phyloP scores from a whole-genome alignment of 2,329 filamentous ascomycete species.

The Lachnellula occidentalis region DNA sequence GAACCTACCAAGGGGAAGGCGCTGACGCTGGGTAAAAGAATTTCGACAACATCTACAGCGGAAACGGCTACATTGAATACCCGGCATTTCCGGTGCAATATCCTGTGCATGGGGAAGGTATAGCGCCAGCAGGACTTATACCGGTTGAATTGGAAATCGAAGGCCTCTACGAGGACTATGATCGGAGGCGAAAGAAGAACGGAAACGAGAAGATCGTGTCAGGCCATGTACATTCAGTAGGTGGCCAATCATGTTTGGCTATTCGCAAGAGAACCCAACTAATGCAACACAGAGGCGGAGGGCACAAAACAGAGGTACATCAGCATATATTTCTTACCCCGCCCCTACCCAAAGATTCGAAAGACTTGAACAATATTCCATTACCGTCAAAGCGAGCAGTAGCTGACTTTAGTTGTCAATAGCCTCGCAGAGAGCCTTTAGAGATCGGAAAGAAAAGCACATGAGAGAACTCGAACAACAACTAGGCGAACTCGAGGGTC shows the following conservation, averaged over 20 bases:
- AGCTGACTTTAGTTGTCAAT: constrained; percentile 32
- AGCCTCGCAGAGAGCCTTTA: constrained; percentile 55
- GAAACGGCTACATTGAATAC: constrained; percentile 24
- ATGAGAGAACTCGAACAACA: constrained; percentile 57
- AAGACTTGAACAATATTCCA: not conserved
- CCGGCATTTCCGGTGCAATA: constrained; percentile 28
- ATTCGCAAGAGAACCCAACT: not conserved
- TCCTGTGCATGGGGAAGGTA: constrained; percentile 19
- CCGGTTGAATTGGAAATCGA: constrained; percentile 32
- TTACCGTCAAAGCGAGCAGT: not conserved
- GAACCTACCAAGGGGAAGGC: not conserved
- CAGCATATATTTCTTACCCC: not conserved
- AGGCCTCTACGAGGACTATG: constrained; percentile 31
- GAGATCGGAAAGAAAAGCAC: constrained; percentile 59
- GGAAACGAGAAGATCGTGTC: constrained; percentile 27
- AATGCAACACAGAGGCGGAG: constrained; percentile 6
- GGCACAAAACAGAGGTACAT: constrained; percentile 10
- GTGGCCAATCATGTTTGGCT: constrained; percentile 4
- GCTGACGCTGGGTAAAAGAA: constrained; percentile 16
- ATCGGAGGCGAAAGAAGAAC: constrained; percentile 28
- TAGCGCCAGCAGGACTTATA: constrained; percentile 26
- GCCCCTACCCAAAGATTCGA: not conserved
- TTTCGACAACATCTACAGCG: constrained; percentile 25
- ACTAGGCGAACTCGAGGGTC: constrained; percentile 47
- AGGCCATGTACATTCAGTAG: constrained; percentile 31